Base-by-base conservation (phyloP, 306 rosid genomes). In the Inga laurina region DNA sequence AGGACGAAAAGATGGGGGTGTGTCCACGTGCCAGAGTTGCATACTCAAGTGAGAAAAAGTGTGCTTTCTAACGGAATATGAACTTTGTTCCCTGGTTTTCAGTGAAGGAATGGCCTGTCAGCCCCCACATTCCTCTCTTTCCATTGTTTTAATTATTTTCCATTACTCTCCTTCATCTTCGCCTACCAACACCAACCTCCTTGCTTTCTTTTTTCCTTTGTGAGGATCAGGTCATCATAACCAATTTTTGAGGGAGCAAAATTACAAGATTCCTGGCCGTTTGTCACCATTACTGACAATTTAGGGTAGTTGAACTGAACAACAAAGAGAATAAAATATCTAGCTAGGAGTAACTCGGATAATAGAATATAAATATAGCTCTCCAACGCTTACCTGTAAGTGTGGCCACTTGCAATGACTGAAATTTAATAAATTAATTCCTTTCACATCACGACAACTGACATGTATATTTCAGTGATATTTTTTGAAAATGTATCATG, bases 41-140 rank as follows among this genome's bases (percentile, higher is more conserved):
- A 89, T 74, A 88, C 82, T 88, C 87, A 22, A 87, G 87, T 85
- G 72, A 68, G 34, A 76, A 68, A 83, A 78, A 78, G 61, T 71
- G 79, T 81, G 80, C 71, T 84, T 44, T 64, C 48, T 46, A 74
- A 82, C 61, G 76, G 75, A 76, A 88, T 52, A 62, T 73, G 77
- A 85, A 85, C 75, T 82, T 81, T 86, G 80, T 80, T 85, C 82
- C 97, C 94, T 85, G 93, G 91, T 88, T 89, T 92, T 93, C 94
- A 88, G 94, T 90, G 97, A 91, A 81, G 84, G 74, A 44, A 79
- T 81, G 88, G 83, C 86, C 89, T 78, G 39, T 65, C 43, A 88
- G 64, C 92, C 94, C 95, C 93, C 95, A 90, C 98, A 89, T 90
- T 93, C 81, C 88, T 21, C 54, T 21, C 81, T 78, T 72, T 65